Evolutionary conservation across 306 rosid species (phyloP).

Genomic region (Cyamopsis tetragonoloba): DNA sequence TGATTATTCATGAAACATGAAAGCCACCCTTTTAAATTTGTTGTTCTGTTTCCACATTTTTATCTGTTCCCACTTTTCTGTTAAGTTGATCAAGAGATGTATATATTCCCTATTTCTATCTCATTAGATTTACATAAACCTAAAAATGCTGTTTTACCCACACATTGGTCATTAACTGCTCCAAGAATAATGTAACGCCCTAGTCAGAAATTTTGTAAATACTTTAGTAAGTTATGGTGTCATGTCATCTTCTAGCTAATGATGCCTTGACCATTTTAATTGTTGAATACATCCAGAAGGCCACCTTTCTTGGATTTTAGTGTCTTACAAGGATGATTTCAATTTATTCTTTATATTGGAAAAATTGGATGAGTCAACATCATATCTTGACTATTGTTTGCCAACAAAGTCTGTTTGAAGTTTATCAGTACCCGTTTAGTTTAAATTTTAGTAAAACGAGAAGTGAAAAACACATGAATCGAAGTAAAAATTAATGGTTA

Average conservation of each 20-base stretch:
- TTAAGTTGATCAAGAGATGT: constrained; percentile 14
- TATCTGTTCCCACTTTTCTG: neutral
- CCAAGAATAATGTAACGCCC: neutral
- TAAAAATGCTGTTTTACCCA: neutral
- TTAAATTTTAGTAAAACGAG: no score
- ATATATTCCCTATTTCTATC: constrained; percentile 2
- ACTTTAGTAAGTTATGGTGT: constrained; percentile 1
- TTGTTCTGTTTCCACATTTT: neutral
- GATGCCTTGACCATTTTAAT: neutral
- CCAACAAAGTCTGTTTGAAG: neutral
- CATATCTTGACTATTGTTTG: neutral
- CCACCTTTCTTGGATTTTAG: neutral
- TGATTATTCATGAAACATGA: neutral
- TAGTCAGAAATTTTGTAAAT: neutral
- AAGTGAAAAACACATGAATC: no score
- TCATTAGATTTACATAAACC: neutral
- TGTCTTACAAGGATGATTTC: neutral
- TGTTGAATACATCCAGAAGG: constrained; percentile 10
- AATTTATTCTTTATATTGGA: neutral
- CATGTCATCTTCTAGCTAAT: constrained; percentile 2
- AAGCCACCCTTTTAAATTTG: constrained; percentile 5
- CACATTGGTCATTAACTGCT: constrained; percentile 6
- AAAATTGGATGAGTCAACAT: neutral
- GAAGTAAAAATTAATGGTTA: no score
- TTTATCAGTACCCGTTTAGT: no score